Conservation (phyloP, 768 basidiomycete species). For the Harrya chromipes region DNA sequence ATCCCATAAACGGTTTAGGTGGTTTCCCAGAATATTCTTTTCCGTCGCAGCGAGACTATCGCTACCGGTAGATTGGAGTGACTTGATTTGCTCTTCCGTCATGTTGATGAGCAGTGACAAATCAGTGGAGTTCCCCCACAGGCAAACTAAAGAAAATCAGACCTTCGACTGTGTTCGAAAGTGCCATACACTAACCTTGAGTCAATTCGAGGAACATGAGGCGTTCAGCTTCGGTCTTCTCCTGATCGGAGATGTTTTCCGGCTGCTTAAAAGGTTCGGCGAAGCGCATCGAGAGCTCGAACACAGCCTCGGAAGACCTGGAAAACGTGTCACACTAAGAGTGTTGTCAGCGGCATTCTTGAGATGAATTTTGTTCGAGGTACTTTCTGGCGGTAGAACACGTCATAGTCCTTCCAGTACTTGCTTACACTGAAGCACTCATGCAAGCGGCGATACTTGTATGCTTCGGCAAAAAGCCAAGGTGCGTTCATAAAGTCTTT, state of each 20-base stretch:
- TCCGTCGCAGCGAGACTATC: conserved; percentile 93
- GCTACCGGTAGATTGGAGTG: conserved; percentile 95
- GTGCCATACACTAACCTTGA: conserved; percentile 54
- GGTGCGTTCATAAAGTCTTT: conserved; percentile 95
- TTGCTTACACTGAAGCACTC: conserved; percentile 93
- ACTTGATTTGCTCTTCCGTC: conserved; percentile 96
- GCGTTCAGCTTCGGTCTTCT: conserved; percentile 66
- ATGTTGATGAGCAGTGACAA: conserved; percentile 94
- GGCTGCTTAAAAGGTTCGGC: conserved; percentile 75
- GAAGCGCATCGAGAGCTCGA: conserved; percentile 90
- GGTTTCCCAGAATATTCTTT: conserved; percentile 93
- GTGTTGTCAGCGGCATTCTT: conserved; percentile 5
- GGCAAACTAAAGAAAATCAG: conserved; percentile 58
- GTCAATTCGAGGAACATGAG: conserved; percentile 91
- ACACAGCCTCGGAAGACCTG: conserved; percentile 87
- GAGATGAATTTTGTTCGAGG: conserved; percentile 1
- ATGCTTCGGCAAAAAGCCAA: conserved; percentile 95
- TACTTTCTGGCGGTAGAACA: conserved; percentile 92
- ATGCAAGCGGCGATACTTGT: conserved; percentile 87
- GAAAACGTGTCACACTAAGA: conserved; percentile 90
- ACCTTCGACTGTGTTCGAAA: not conserved
- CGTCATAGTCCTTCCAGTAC: conserved; percentile 88
- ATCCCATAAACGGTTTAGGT: conserved; percentile 70
- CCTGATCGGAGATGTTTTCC: conserved; percentile 47
- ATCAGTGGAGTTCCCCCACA: conserved; percentile 98